Evolutionary conservation across 163 green algal genomes (phyloP), one percentile per base, ranked within the genome.

Genomic region (Scenedesmus sp.): DNA sequence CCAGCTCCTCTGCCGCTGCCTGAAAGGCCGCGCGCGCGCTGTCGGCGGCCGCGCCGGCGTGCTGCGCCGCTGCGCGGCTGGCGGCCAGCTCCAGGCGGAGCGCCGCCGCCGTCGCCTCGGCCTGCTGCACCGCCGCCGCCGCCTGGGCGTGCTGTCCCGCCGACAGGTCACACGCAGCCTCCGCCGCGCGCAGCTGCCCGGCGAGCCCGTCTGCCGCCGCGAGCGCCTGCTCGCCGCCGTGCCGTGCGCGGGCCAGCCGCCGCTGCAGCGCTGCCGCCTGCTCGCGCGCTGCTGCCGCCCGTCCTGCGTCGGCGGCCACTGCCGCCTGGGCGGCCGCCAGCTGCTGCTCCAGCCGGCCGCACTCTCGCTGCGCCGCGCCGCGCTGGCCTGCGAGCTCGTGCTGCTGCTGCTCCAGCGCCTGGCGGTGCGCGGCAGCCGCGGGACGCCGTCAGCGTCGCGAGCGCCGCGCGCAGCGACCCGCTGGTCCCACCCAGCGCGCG

Each of bases 131-230:
- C n/a, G n/a, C n/a, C n/a, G n/a, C n/a, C n/a, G n/a, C n/a, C n/a
- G n/a, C n/a, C n/a, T n/a, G n/a, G n/a, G n/a, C n/a, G n/a, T n/a
- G n/a, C n/a, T n/a, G n/a, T n/a, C n/a, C n/a, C n/a, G n/a, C n/a
- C n/a, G 4, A 11, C 9, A 29, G 50, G 50, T 11, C n/a, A 22
- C 34, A 42, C 20, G 20, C 22, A 29, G n/a, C 2, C 63, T 22
- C 64, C 60, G 64, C 45, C 45, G 44, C 47, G 29, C 60, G 64
- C 29, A 74, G 53, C 45, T 74, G 64, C 45, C 47, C 9, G n/a
- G 45, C 15, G 26, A 45, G 24, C 17, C 39, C 24, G 15, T 17
- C 24, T 7, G 64, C 64, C 28, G 33, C 64, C 14, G 47, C 45
- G 2, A 74, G 17, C n/a, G 64, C 64, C 36, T 60, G 60, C 45